Conservation (phyloP, 345 rosid genomes). For the Mangifera indica region DNA sequence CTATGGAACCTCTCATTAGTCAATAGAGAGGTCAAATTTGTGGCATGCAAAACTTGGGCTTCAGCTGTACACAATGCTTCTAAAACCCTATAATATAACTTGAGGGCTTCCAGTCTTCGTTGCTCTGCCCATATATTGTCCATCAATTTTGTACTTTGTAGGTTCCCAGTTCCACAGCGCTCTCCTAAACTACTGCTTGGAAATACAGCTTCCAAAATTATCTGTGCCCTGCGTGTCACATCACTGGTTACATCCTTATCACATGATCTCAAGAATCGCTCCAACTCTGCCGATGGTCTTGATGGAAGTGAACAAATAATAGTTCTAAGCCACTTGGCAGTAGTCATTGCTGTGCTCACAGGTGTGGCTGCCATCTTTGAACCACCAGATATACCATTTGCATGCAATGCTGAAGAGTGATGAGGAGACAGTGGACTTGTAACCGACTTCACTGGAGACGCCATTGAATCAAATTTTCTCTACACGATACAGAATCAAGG, state of each 20-base stretch:
- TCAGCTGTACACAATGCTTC: conserved; percentile 98
- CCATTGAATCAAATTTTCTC: conserved; percentile 72
- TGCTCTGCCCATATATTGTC: conserved; percentile 97
- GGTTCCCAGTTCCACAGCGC: conserved; percentile 55
- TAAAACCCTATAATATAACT: conserved; percentile 86
- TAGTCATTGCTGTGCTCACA: conserved; percentile 89
- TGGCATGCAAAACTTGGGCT: conserved; percentile 73
- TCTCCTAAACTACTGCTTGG: conserved; percentile 72
- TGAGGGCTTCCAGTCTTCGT: conserved; percentile 76
- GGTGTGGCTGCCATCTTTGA: conserved; percentile 77
- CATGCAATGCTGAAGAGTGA: conserved; percentile 68
- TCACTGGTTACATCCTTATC: conserved; percentile 80
- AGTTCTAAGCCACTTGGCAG: conserved; percentile 95
- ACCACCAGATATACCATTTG: conserved; percentile 50
- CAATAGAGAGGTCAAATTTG: conserved; percentile 81
- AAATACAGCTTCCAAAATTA: conserved; percentile 90
- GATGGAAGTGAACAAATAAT: conserved; percentile 77
- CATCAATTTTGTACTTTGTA: conserved; percentile 76
- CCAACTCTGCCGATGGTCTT: conserved; percentile 71
- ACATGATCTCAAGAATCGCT: conserved; percentile 68
- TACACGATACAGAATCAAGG: conserved; percentile 22
- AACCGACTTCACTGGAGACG: conserved; percentile 78
- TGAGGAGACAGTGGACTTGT: conserved; percentile 84
- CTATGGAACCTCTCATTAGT: conserved; percentile 96
- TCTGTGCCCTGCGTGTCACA: conserved; percentile 72